Evolutionary conservation across 805 yeast genomes (phyloP), one percentile per base, ranked within the genome.

Genomic region (Candida insectorum): DNA sequence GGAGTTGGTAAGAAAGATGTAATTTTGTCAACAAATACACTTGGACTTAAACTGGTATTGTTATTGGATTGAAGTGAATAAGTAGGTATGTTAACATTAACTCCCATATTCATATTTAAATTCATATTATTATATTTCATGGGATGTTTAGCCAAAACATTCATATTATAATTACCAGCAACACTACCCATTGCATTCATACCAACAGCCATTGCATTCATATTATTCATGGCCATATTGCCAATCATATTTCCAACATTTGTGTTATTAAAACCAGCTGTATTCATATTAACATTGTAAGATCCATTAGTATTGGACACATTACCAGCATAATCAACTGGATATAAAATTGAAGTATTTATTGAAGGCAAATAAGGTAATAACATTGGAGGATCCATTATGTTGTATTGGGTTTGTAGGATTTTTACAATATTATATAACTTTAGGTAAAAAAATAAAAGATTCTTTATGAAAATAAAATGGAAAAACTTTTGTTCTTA

Each of bases 1-100:
- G 79, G 79, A n/a, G 51, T 53, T 4, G 77, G 73, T 31, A 75
- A 49, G 13, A 56, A 40, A 6, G 24, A 14, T 6, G 33, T 11
- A 7, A 40, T 15, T 17, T 29, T 34, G 10, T 34, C 37, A n/a
- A 34, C 16, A 18, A 28, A 34, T 12, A 29, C 24, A 10, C 19
- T 14, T 5, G 37, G 37, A 3, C 26, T n/a, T 9, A 17, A 16
- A 12, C 16, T 12, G 17, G 24, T 28, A 20, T 8, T 20, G 8
- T 11, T 11, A 8, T 11, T 20, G 8, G 23, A 20, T 11, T 8
- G 23, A 20, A 8, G 11, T 8, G 11, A 8, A 20, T 20, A 8
- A 8, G 23, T 11, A 20, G 23, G 23, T 11, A 20, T 11, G 11
- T 20, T 20, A 20, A 8, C 11, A 8, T 8, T 20, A 8, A 20